phyloP scores from a whole-genome alignment of 2,329 filamentous ascomycete species.

The Ophiostoma himal-ulmi region DNA sequence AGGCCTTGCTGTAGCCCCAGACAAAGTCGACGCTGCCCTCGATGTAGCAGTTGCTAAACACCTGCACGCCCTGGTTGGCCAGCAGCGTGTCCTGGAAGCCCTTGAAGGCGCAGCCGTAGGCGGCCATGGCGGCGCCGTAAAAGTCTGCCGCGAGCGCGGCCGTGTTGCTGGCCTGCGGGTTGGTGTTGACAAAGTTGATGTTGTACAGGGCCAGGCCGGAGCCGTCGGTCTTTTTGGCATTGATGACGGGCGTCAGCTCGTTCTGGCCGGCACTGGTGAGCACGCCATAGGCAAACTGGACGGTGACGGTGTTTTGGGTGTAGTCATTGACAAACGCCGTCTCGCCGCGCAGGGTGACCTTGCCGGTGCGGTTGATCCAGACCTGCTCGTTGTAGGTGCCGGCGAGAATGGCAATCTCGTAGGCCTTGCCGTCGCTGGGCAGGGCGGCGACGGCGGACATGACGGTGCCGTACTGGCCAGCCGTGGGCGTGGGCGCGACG shows the following conservation, averaged over 20 bases:
- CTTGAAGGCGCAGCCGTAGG: slow-evolving; percentile 31
- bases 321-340: slow-evolving; percentile 34
- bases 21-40: slow-evolving; percentile 31
- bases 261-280: slow-evolving; percentile 38
- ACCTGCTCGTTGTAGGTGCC: slow-evolving; percentile 41
- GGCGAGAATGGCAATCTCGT: slow-evolving; percentile 38
- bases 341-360: slow-evolving; percentile 35
- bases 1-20: slow-evolving; percentile 23
- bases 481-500: slow-evolving; percentile 31
- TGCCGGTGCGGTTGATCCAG: slow-evolving; percentile 37
- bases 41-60: slow-evolving; percentile 34
- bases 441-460: slow-evolving; percentile 41
- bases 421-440: slow-evolving; percentile 37
- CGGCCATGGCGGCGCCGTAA: slow-evolving; percentile 32
- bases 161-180: slow-evolving; percentile 27
- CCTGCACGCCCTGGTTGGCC: slow-evolving; percentile 32
- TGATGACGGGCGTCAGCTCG: slow-evolving; percentile 41
- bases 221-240: slow-evolving; percentile 40
- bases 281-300: slow-evolving; percentile 36
- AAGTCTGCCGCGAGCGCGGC: slow-evolving; percentile 33
- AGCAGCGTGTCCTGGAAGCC: slow-evolving; percentile 33
- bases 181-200: slow-evolving; percentile 39
- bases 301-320: slow-evolving; percentile 35
- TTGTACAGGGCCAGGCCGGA: slow-evolving; percentile 48
- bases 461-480: slow-evolving; percentile 38